A percentile compares a stretch with the other conserved stretches of the same genome.
Evolutionary conservation across 2,329 filamentous ascomycete species (phyloP).

Genomic region (Hypoxylon sp.): DNA sequence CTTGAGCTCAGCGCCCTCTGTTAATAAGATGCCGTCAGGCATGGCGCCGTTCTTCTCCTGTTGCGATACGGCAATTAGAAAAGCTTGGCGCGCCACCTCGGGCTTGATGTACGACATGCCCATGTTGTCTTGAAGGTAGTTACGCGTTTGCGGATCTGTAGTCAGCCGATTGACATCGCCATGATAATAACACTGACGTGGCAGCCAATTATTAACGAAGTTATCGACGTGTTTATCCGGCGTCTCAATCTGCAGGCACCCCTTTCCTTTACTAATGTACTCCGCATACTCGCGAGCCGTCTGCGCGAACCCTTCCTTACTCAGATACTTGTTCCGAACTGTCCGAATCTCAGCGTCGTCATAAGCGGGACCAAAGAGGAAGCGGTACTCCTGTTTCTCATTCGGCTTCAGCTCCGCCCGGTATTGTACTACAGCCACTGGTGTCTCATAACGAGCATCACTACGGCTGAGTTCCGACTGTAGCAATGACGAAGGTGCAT

Average conservation of each 20-base stretch:
- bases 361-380: slow-evolving; percentile 69
- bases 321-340: slow-evolving; percentile 65
- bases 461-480: slow-evolving; percentile 59
- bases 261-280: slow-evolving; percentile 66
- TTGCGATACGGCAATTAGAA: slow-evolving; percentile 66
- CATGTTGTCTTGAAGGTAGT: slow-evolving; percentile 74
- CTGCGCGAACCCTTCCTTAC: slow-evolving; percentile 63
- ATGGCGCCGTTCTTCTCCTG: slow-evolving; percentile 70
- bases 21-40: slow-evolving; percentile 70
- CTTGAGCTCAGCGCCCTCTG: slow-evolving; percentile 69
- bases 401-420: slow-evolving; percentile 58
- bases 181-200: slow-evolving; percentile 71
- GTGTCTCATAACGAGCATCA: slow-evolving; percentile 70
- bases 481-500: slow-evolving; percentile 64
- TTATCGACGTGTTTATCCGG: slow-evolving; percentile 70
- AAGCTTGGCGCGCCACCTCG: slow-evolving; percentile 63
- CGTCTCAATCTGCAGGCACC: slow-evolving; percentile 67
- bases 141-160: slow-evolving; percentile 71
- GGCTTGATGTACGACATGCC: slow-evolving; percentile 72
- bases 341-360: slow-evolving; percentile 65
- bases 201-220: slow-evolving; percentile 72
- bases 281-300: slow-evolving; percentile 63
- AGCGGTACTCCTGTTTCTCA: slow-evolving; percentile 65
- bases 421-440: slow-evolving; percentile 69
- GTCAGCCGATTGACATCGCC: slow-evolving; percentile 72